Evolutionary conservation across 352 stramenopile genomes (phyloP), one percentile per base, ranked within the genome.

Genomic region (Phytophthora multivora): DNA sequence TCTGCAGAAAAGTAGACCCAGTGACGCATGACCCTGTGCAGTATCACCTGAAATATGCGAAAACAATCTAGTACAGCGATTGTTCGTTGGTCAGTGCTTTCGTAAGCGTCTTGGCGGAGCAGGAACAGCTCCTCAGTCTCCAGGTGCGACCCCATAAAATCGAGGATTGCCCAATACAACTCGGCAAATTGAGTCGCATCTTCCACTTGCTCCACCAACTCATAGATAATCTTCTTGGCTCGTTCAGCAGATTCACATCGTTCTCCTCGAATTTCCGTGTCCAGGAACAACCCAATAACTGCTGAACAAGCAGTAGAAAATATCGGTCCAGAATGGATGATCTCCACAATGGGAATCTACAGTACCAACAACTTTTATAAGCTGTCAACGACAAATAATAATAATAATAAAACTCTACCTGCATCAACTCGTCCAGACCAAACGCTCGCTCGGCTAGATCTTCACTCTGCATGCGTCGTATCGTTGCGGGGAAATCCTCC

Each of bases 1-100:
- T 90, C 83, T 0, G 59, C 1, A 5, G 79, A 60, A 31, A 87
- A 78, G 55, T 91, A 78, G 16, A 87, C 72, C 83, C 83, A 91
- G 47, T 90, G 75, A 12, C 63, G 60, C 11, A 70, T 66, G 0
- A 79, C 30, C 25, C 54, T 64, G 19, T 19, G 52, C n/a, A 90
- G 12, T 18, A 88, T 13, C 2, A 74, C 16, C 11, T 73, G 53
- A 4, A 89, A 16, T 1, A 91, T 39, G 19, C 80, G 78, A 52
- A 79, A 77, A 9, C 70, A 71, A 38, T 90, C 70, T 30, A 81
- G 35, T 1, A 68, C 39, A 18, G 54, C 53, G 18, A 70, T 36
- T 2, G 35, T n/a, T 4, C 26, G 23, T 48, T 31, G 4, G 2
- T 76, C 41, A 0, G 21, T 46, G 10, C 8, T 50, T 25, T 59